These are phyloP conservation scores for Picea abies DNA, from an alignment of 83 land plant genomes.

Conservation along the genomic window DNA sequence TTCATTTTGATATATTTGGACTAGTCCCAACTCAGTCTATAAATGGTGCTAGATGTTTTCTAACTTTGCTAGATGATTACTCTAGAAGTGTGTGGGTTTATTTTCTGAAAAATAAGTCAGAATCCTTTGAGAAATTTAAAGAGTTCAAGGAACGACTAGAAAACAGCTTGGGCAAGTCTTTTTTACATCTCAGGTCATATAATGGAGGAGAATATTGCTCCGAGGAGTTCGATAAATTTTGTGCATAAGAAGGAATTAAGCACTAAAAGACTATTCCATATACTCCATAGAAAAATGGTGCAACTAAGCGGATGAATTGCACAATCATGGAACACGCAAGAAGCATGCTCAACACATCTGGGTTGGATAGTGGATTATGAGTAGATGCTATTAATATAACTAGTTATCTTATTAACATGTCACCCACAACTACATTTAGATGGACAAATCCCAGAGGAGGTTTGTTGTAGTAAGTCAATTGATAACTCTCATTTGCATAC, in stretches of 20 bases:
- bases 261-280: not conserved
- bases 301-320: not conserved
- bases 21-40: not conserved
- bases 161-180: not conserved
- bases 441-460: not conserved
- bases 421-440: not conserved
- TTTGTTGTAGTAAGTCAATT: not conserved
- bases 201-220: not conserved
- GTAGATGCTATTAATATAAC: no score
- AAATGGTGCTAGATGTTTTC: not conserved
- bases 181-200: not conserved
- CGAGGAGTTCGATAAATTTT: not conserved
- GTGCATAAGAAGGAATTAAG: not conserved
- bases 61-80: not conserved
- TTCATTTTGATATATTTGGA: slow-evolving; percentile 1
- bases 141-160: not conserved
- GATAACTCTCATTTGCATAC: not conserved
- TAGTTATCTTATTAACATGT: not conserved
- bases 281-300: not conserved
- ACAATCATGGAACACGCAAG: not conserved
- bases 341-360: not conserved
- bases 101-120: not conserved
- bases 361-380: not conserved
- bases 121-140: not conserved
- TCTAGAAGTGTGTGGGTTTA: not conserved